phyloP scores from a whole-genome alignment of 202 grass and related monocot genomes.

The Panicum virgatum region DNA sequence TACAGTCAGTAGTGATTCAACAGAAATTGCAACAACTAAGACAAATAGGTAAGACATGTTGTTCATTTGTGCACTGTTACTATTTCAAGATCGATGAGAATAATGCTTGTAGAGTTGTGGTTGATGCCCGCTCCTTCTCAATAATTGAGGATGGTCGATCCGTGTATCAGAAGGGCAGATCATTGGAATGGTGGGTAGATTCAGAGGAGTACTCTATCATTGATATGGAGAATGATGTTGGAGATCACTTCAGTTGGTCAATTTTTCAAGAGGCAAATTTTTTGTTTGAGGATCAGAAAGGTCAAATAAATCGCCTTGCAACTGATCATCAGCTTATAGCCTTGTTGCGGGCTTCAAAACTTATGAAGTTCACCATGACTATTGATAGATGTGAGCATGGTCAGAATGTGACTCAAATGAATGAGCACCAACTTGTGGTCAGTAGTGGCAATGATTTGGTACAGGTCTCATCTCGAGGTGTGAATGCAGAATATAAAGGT shows the following conservation, averaged over 20 bases:
- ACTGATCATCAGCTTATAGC: neutral
- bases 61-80: too few species aligned
- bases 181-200: too few species aligned
- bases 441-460: neutral
- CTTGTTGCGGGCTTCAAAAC: neutral
- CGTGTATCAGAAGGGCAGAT: too few species aligned
- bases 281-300: neutral
- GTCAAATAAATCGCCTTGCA: neutral
- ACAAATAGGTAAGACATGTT: too few species aligned
- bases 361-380: neutral
- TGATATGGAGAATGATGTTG: neutral
- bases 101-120: too few species aligned
- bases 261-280: neutral
- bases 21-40: too few species aligned
- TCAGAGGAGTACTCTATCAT: neutral
- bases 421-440: neutral
- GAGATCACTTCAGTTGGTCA: neutral
- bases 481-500: too few species aligned
- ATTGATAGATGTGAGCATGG: neutral
- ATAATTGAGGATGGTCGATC: too few species aligned
- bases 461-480: too few species aligned
- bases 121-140: too few species aligned
- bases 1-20: too few species aligned
- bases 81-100: too few species aligned
- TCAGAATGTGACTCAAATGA: neutral